Percentiles rank a stretch among this genome's conserved stretches.
Conservation (phyloP, 2,329 filamentous ascomycete genomes). For the Alternaria gaisen region DNA sequence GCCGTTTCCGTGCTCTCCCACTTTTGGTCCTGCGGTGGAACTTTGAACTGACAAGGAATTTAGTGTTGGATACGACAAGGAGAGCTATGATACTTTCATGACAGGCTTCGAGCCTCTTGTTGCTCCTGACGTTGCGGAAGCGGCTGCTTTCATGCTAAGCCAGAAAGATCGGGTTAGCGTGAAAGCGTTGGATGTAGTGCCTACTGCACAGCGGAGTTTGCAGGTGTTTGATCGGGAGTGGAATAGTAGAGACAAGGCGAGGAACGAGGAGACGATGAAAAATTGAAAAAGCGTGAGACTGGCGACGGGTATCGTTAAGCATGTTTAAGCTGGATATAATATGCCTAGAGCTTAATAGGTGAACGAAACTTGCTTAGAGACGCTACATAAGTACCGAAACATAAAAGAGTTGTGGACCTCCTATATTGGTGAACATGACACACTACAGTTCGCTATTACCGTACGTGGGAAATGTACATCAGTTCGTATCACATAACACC, state of each 20-base stretch:
- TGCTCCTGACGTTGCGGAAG: slow-evolving; percentile 55
- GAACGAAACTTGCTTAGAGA: no score
- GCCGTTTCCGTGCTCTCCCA: background rate
- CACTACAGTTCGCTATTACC: no score
- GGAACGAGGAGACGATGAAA: slow-evolving; percentile 8
- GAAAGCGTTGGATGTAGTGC: slow-evolving; percentile 60
- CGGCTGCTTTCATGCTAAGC: slow-evolving; percentile 55
- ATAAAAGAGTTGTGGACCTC: no score
- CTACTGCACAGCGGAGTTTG: slow-evolving; percentile 53
- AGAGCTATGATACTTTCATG: slow-evolving; percentile 56
- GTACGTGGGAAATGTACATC: background rate
- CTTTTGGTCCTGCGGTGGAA: background rate
- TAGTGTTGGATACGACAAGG: slow-evolving; percentile 54
- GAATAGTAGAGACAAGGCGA: slow-evolving; percentile 29
- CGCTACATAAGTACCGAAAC: no score
- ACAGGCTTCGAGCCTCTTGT: slow-evolving; percentile 57
- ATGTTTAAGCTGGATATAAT: no score
- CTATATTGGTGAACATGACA: no score
- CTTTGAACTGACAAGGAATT: background rate
- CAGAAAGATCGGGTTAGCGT: slow-evolving; percentile 54
- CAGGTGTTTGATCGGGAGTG: slow-evolving; percentile 50
- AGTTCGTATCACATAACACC: background rate
- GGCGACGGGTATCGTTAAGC: no score
- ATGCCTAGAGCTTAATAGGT: no score
- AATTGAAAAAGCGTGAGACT: background rate